These are phyloP conservation scores for Phoenix dactylifera DNA, from an alignment of 176 grass and related monocot species.

Conservation along the genomic window DNA sequence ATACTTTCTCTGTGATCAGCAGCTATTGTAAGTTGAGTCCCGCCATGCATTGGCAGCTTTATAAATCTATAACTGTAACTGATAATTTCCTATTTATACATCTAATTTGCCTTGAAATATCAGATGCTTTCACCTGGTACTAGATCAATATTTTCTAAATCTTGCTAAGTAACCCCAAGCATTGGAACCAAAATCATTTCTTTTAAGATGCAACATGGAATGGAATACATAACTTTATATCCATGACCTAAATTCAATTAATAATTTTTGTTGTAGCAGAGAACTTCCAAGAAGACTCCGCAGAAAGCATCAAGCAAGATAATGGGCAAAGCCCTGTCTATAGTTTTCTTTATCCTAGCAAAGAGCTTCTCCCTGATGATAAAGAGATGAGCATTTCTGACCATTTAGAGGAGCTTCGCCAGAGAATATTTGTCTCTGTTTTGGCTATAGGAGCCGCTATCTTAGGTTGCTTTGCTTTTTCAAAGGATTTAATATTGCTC, in stretches of 20 bases:
- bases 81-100: no score
- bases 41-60: no score
- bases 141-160: no score
- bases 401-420: constrained; percentile 92
- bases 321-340: constrained; percentile 48
- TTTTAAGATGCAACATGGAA: no score
- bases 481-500: constrained; percentile 76
- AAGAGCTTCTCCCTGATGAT: constrained; percentile 95
- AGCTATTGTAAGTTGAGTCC: no score
- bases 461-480: constrained; percentile 76
- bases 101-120: no score
- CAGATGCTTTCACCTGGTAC: no score
- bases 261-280: constrained; percentile 29
- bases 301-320: constrained; percentile 30
- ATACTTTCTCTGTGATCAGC: no score
- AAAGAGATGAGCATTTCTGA: constrained; percentile 96
- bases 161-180: no score
- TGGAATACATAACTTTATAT: neutral
- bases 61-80: no score
- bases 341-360: constrained; percentile 83
- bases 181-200: no score
- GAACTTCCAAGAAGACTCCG: constrained; percentile 19
- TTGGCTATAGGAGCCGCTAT: constrained; percentile 81
- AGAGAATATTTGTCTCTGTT: constrained; percentile 80
- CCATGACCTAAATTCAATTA: constrained; percentile 4